A percentile compares a stretch with the other conserved stretches of the same genome.
Evolutionary conservation across 768 basidiomycete genomes (phyloP).

Genomic region (Xerocomellus amylosporus): DNA sequence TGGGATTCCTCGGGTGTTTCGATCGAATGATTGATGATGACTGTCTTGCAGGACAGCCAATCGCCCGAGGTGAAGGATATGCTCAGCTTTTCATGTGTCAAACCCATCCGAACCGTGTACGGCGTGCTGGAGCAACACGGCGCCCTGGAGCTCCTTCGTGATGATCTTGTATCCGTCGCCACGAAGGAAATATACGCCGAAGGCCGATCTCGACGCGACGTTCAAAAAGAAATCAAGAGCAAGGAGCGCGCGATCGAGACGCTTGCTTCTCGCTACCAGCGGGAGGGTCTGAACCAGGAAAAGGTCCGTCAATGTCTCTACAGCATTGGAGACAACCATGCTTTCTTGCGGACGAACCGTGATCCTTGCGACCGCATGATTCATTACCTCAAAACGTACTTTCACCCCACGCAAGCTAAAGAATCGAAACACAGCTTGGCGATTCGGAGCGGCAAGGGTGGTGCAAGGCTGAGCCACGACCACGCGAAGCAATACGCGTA

Average conservation of each 20-base stretch:
- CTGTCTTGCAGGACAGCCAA: constrained; percentile 69
- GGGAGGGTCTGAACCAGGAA: constrained; percentile 60
- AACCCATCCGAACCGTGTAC: constrained; percentile 75
- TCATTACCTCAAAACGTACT: constrained; percentile 66
- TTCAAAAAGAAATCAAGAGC: constrained; percentile 78
- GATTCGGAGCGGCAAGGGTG: constrained; percentile 77
- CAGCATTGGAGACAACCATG: constrained; percentile 88
- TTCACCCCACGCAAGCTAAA: constrained; percentile 69
- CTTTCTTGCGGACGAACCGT: constrained; percentile 81
- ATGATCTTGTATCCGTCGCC: constrained; percentile 70
- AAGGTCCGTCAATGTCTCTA: constrained; percentile 75
- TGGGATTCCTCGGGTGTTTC: not conserved
- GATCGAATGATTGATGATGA: not conserved
- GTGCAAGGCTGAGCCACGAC: constrained; percentile 79
- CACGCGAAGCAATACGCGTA: constrained; percentile 84
- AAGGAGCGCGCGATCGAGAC: constrained; percentile 85
- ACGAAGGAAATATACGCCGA: constrained; percentile 83
- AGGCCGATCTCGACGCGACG: constrained; percentile 64
- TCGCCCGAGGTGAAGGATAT: constrained; percentile 77
- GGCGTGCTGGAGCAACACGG: constrained; percentile 59
- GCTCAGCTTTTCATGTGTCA: constrained; percentile 74
- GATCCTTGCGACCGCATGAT: constrained; percentile 90
- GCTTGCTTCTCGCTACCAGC: constrained; percentile 61
- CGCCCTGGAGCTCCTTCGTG: constrained; percentile 68
- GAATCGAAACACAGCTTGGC: constrained; percentile 66